A percentile compares a stretch with the other conserved stretches of the same genome.
These are phyloP conservation scores for Neurospora sp. DNA, from an alignment of 495 filamentous ascomycete genomes.

Conservation along the genomic window DNA sequence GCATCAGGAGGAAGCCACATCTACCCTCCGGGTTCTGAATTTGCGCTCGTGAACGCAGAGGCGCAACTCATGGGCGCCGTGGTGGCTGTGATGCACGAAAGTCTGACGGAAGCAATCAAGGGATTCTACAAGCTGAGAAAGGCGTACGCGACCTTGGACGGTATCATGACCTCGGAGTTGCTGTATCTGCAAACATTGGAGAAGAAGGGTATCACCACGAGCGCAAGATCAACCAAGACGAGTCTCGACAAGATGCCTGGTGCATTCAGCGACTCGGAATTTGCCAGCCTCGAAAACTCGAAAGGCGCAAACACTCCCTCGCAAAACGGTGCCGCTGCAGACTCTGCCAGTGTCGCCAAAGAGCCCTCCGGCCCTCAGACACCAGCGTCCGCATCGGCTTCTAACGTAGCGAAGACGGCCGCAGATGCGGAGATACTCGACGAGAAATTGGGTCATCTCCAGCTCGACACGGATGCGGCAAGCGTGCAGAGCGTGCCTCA, in stretches of 20 bases:
- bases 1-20: constrained; percentile 27
- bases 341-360: constrained; percentile 22
- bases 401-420: not conserved
- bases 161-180: constrained; percentile 45
- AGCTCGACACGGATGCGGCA: not conserved
- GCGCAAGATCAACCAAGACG: not conserved
- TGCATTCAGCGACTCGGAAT: constrained; percentile 25
- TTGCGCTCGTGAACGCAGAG: constrained; percentile 62
- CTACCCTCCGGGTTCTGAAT: constrained; percentile 79
- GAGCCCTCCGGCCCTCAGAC: constrained; percentile 20
- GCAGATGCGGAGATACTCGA: constrained; percentile 1
- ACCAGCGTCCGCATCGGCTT: constrained; percentile 14
- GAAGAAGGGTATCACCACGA: not conserved
- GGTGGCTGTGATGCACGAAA: constrained; percentile 82
- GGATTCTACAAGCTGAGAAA: constrained; percentile 91
- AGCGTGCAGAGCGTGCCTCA: not conserved
- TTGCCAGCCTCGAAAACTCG: constrained; percentile 14
- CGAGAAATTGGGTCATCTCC: constrained; percentile 14
- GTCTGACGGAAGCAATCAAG: constrained; percentile 80
- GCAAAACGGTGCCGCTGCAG: constrained; percentile 15
- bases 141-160: constrained; percentile 75
- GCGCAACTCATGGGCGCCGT: constrained; percentile 85
- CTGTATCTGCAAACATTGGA: constrained; percentile 26
- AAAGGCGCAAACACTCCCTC: constrained; percentile 1
- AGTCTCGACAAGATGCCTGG: constrained; percentile 22